phyloP scores from a whole-genome alignment of 257 asterid species.

The Primulina eburnea region DNA sequence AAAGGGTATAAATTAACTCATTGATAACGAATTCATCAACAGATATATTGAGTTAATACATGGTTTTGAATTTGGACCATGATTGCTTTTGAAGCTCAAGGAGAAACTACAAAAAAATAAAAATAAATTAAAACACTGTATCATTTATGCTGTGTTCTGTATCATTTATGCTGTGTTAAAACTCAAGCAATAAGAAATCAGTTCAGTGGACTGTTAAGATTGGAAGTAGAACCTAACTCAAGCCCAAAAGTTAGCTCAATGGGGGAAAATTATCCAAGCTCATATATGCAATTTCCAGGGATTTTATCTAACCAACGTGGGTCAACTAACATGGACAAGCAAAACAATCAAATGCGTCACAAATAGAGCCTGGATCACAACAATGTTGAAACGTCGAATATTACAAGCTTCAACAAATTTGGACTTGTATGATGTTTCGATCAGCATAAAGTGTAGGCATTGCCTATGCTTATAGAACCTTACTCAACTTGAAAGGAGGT shows the following conservation, averaged over 20 bases:
- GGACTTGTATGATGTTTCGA: too few species aligned
- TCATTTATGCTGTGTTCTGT: slow-evolving; percentile 9
- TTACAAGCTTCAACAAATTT: slow-evolving; percentile 8
- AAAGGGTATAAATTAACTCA: not conserved
- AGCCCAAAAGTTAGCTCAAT: too few species aligned
- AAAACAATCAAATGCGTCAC: slow-evolving; percentile 3
- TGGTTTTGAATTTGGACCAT: not conserved
- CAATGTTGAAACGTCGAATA: slow-evolving; percentile 8
- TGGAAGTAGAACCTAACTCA: too few species aligned
- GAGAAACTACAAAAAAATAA: slow-evolving; percentile 4
- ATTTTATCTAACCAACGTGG: too few species aligned
- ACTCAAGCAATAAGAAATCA: slow-evolving; percentile 6
- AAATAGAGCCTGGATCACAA: slow-evolving; percentile 4
- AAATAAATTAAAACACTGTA: not conserved
- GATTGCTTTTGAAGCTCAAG: not conserved
- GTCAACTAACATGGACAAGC: not conserved
- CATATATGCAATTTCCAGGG: too few species aligned
- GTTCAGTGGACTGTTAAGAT: not conserved
- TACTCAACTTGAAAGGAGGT: not conserved
- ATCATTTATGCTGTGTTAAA: slow-evolving; percentile 11
- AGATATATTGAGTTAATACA: not conserved
- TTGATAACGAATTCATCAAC: slow-evolving; percentile 9
- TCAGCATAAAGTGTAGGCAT: not conserved
- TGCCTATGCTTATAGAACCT: not conserved
- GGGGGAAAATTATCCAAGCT: too few species aligned